Evolutionary conservation across 257 asterid genomes (phyloP).

Genomic region (Rauvolfia tetraphylla): DNA sequence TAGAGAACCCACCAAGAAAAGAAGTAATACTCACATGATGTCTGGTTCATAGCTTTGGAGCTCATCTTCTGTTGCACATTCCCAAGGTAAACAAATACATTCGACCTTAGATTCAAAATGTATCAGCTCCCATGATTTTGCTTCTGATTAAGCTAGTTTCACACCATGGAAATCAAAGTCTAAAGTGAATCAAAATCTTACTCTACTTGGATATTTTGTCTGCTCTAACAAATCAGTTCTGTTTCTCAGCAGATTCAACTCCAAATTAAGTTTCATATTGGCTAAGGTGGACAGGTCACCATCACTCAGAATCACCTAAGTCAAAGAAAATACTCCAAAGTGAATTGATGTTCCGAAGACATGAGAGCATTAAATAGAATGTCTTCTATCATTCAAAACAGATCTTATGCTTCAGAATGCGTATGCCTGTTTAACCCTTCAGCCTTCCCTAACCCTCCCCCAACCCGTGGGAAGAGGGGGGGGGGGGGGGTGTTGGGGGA

Average conservation of each 20-base stretch:
- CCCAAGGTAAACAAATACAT: conserved; percentile 81
- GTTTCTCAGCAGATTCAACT: conserved; percentile 46
- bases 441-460: background rate
- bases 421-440: background rate
- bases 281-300: conserved; percentile 76
- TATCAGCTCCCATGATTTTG: conserved; percentile 15
- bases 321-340: conserved; percentile 2
- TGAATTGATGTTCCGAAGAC: background rate
- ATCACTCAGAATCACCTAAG: conserved; percentile 83
- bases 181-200: conserved; percentile 23
- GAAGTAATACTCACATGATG: conserved; percentile 47
- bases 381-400: background rate
- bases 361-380: background rate
- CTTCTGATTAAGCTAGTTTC: background rate
- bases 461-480: too few species aligned
- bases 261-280: conserved; percentile 81
- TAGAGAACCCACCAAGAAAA: too few species aligned
- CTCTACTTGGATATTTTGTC: conserved; percentile 27
- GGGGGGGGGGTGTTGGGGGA: too few species aligned
- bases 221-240: conserved; percentile 23
- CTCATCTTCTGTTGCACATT: conserved; percentile 55
- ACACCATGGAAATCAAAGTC: background rate
- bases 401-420: background rate
- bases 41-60: conserved; percentile 55
- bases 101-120: conserved; percentile 43